A percentile compares a stretch with the other conserved stretches of the same genome.
phyloP scores from a whole-genome alignment of 352 stramenopile species.

The Blastocystis sp. region DNA sequence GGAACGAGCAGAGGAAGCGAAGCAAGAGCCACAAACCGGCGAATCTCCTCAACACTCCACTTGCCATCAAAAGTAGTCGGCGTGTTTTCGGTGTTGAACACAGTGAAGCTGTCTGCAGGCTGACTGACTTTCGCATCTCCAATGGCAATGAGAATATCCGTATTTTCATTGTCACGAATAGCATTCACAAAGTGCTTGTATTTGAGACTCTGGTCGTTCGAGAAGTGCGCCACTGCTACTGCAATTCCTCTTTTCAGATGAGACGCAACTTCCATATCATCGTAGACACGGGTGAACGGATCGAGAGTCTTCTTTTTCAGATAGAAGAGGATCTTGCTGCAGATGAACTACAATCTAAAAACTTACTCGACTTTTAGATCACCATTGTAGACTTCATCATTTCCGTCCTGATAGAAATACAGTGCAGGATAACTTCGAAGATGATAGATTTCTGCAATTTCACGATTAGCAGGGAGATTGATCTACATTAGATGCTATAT shows the following conservation, averaged over 20 bases:
- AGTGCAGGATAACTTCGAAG: neutral
- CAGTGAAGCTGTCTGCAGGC: neutral
- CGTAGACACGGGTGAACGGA: neutral
- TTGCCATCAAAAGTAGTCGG: neutral
- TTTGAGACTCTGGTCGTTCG: neutral
- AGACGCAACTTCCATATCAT: neutral
- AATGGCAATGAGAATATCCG: neutral
- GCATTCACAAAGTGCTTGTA: slow-evolving; percentile 3
- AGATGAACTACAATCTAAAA: neutral
- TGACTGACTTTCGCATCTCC: neutral
- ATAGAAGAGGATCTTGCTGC: slow-evolving; percentile 47
- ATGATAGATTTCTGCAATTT: slow-evolving; percentile 43
- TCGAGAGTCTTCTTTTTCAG: slow-evolving; percentile 28
- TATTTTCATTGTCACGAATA: neutral
- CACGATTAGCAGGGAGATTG: slow-evolving; percentile 12
- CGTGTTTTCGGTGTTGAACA: neutral
- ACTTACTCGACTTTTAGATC: neutral
- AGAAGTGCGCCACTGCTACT: slow-evolving; percentile 21
- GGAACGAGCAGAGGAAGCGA: neutral
- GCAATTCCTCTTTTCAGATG: neutral
- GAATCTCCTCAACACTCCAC: neutral
- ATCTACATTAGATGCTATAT: neutral
- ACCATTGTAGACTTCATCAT: slow-evolving; percentile 23
- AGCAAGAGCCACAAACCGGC: neutral
- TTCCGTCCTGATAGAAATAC: slow-evolving; percentile 7